Evolutionary conservation across 371 early-diverging fungal species (phyloP), one percentile per base, ranked within the genome.

Genomic region (Amoeboaphelidium occidentale): DNA sequence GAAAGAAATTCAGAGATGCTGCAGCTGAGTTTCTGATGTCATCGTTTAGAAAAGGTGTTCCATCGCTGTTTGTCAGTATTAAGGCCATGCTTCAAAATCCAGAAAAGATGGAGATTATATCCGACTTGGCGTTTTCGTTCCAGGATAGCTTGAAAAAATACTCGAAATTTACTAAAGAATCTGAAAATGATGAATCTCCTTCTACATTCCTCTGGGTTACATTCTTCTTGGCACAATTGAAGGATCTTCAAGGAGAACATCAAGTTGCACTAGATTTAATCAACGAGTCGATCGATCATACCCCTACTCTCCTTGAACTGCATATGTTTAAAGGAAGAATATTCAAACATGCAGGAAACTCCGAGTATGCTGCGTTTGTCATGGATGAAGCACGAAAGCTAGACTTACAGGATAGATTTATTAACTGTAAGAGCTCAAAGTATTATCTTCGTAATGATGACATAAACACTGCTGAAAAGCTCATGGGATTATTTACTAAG

Each of bases 401-500:
- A 52, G 93, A 96, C 64, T 66, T 87, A 45, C 84, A 84, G 63
- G 97, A 96, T 66, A 74, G 97, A 20, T 91, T 79, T 57, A 70
- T 93, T 65, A 96, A 93, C 68, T 76, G 87, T 25, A 92, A 91
- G 62, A 79, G 81, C 55, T 73, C 81, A 27, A 93, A 93, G 62
- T 96, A 96, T 64, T 75, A 86, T 81, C 64, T 92, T 26, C 76
- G 88, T 52, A 74, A 76, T 46, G 75, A 78, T 54, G 56, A 79
- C 27, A 60, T 85, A 23, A 75, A 68, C 2, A 75, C 79, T 53
- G 96, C 96, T 1, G 84, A 89, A 55, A 71, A 75, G 55, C 80
- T 74, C 2, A 73, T 85, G 27, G 65, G 72, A 17, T 51, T 87
- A 49, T 93, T 96, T 56, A 76, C 84, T 0, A 42, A 72, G 78